Percentiles rank a stretch among this genome's conserved stretches.
These are phyloP conservation scores for Colletotrichum filicis DNA, from an alignment of 2,329 filamentous ascomycete genomes.

Conservation along the genomic window DNA sequence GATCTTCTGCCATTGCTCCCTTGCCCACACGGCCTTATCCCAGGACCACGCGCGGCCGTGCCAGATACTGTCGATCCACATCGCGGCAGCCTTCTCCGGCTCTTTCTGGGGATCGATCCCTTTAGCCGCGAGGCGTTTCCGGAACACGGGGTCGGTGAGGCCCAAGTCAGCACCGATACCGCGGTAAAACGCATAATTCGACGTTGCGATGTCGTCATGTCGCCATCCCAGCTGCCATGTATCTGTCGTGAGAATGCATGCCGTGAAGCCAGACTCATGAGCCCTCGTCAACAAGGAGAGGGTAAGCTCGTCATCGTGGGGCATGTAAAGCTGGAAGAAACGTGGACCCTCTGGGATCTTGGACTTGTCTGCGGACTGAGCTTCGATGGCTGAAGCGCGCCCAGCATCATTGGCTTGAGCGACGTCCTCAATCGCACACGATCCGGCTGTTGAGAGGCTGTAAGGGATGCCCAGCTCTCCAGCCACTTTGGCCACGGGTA, in stretches of 20 bases:
- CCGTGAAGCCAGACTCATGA: constrained; percentile 63
- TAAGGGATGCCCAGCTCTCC: constrained; percentile 70
- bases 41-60: constrained; percentile 71
- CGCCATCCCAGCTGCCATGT: constrained; percentile 74
- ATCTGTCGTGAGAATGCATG: constrained; percentile 69
- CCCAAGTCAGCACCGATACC: constrained; percentile 69
- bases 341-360: constrained; percentile 48
- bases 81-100: constrained; percentile 63
- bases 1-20: constrained; percentile 68
- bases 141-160: constrained; percentile 69
- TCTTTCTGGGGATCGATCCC: constrained; percentile 57
- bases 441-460: constrained; percentile 68
- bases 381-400: background rate
- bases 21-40: constrained; percentile 71
- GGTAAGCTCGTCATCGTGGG: constrained; percentile 70
- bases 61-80: constrained; percentile 74
- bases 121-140: constrained; percentile 58
- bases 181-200: constrained; percentile 73
- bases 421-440: constrained; percentile 67
- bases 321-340: constrained; percentile 74
- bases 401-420: constrained; percentile 61
- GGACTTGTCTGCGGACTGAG: constrained; percentile 8
- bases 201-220: constrained; percentile 65
- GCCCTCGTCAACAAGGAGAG: constrained; percentile 66
- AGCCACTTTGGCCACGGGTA: constrained; percentile 69